Evolutionary conservation across 169 alveolate genomes (phyloP).

Genomic region (Plasmodium coatneyi): DNA sequence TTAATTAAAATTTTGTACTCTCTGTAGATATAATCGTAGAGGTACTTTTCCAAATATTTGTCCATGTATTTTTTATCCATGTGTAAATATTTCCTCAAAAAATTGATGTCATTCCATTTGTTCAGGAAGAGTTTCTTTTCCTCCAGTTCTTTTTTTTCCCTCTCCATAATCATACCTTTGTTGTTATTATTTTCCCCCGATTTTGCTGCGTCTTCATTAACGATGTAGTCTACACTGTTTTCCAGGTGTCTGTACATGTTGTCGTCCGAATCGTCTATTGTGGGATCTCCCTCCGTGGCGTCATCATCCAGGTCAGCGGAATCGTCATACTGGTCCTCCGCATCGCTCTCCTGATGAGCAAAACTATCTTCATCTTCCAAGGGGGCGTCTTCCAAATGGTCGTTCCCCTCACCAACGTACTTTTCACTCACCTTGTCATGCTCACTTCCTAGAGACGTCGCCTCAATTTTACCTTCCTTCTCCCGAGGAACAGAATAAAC

Average conservation of each 20-base stretch:
- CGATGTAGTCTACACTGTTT: conserved; percentile 38
- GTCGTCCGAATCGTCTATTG: conserved; percentile 49
- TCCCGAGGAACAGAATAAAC: background rate
- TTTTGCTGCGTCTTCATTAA: conserved; percentile 6
- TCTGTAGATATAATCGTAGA: conserved; percentile 25
- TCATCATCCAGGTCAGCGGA: background rate
- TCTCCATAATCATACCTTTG: conserved; percentile 9
- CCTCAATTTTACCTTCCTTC: background rate
- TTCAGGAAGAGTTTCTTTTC: conserved; percentile 29
- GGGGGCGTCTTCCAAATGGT: background rate
- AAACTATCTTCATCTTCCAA: background rate
- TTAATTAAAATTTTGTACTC: conserved; percentile 60
- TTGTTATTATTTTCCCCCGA: conserved; percentile 5
- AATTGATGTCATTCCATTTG: conserved; percentile 45
- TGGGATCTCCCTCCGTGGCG: background rate
- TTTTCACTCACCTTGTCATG: background rate
- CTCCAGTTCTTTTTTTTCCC: conserved; percentile 47
- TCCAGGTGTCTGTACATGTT: conserved; percentile 47
- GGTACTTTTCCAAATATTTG: conserved; percentile 33
- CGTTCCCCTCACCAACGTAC: background rate
- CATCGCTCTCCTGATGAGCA: background rate
- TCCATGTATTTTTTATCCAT: conserved; percentile 25
- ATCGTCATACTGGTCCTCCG: background rate
- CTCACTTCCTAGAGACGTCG: background rate
- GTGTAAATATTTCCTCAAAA: conserved; percentile 51